Percentiles rank a stretch among this genome's conserved stretches.
These are phyloP conservation scores for Chlorokybus atmophyticus DNA, from an alignment of 139 green algal genomes.

Conservation along the genomic window DNA sequence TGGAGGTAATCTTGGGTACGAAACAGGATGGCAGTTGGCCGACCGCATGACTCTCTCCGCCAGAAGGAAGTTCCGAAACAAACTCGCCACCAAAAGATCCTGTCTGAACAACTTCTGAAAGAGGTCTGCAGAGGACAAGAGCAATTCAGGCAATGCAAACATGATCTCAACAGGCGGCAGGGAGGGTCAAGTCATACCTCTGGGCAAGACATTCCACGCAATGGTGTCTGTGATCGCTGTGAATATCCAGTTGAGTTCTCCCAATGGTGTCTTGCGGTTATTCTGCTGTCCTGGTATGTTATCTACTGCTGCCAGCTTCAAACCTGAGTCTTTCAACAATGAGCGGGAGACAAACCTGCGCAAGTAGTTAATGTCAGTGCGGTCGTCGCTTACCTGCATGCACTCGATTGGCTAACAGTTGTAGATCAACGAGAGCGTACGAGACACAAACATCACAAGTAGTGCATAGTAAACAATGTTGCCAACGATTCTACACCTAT, in stretches of 20 bases:
- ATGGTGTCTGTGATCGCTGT: constrained; percentile 99
- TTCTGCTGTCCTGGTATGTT: constrained; percentile 60
- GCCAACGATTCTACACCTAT: too few species aligned
- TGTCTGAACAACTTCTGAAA: constrained; percentile 97
- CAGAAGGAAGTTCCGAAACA: constrained; percentile 98
- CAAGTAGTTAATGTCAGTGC: background rate
- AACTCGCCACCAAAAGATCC: constrained; percentile 87
- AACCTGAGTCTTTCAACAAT: constrained; percentile 41
- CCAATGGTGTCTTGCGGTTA: constrained; percentile 93
- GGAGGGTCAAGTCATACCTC: too few species aligned
- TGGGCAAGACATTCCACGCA: constrained; percentile 92
- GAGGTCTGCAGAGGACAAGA: constrained; percentile 40
- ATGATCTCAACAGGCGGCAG: too few species aligned
- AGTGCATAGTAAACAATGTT: too few species aligned
- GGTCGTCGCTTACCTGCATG: too few species aligned
- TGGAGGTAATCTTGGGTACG: constrained; percentile 73
- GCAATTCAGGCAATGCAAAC: too few species aligned
- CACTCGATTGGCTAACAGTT: too few species aligned
- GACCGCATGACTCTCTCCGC: constrained; percentile 90
- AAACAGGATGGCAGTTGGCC: constrained; percentile 64
- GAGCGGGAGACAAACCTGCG: constrained; percentile 26
- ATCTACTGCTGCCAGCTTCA: constrained; percentile 70
- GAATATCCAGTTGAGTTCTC: constrained; percentile 99
- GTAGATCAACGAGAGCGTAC: too few species aligned
- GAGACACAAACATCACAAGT: too few species aligned